Evolutionary conservation across 140 eudicot genomes (phyloP).

Genomic region (Ambrosia hybrid): DNA sequence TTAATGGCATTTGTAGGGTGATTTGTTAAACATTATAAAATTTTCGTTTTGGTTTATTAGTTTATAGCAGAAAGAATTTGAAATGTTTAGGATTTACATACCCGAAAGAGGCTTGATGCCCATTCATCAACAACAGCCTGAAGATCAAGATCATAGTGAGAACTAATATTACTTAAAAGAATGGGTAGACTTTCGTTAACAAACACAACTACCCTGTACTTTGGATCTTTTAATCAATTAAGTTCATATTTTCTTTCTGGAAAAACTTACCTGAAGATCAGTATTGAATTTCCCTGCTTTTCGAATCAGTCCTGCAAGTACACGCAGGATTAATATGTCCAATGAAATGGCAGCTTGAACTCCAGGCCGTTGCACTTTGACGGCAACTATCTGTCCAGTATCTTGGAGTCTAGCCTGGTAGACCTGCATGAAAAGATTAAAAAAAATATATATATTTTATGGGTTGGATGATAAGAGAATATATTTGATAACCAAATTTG

Average conservation of each 20-base stretch:
- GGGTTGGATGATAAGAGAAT: not conserved
- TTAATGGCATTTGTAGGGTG: not conserved
- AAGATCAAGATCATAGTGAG: slow-evolving; percentile 31
- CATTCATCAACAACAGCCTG: slow-evolving; percentile 98
- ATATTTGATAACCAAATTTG: not conserved
- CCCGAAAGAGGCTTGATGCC: slow-evolving; percentile 99
- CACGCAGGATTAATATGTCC: slow-evolving; percentile 88
- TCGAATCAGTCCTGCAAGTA: slow-evolving; percentile 77
- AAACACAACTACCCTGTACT: not conserved
- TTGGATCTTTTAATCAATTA: slow-evolving; percentile 12
- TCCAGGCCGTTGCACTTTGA: slow-evolving; percentile 97
- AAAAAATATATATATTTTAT: not conserved
- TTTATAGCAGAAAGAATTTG: slow-evolving; percentile 18
- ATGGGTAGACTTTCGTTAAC: not conserved
- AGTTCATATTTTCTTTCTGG: slow-evolving; percentile 2
- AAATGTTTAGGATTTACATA: slow-evolving; percentile 37
- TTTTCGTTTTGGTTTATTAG: slow-evolving; percentile 13
- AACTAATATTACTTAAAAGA: not conserved
- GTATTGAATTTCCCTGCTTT: slow-evolving; percentile 83
- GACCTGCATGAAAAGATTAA: slow-evolving; percentile 47
- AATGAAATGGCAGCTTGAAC: slow-evolving; percentile 95
- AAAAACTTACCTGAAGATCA: slow-evolving; percentile 82
- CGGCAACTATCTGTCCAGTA: slow-evolving; percentile 93
- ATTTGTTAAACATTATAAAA: slow-evolving; percentile 1
- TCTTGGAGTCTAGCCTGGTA: slow-evolving; percentile 94